phyloP scores from a whole-genome alignment of 129 eudicot species.

The Artemisia argyi region DNA sequence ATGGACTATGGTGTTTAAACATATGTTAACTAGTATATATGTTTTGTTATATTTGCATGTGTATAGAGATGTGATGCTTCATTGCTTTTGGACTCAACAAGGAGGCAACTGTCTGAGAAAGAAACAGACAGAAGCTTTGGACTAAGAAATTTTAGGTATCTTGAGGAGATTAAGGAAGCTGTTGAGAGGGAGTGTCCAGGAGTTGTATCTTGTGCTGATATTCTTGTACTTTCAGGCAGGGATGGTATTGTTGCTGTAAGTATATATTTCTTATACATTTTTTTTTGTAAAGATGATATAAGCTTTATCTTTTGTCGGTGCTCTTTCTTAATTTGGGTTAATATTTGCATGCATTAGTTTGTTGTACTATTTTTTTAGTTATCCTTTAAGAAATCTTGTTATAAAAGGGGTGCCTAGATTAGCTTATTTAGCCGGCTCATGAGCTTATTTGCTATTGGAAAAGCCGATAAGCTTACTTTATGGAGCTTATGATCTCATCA shows the following conservation, averaged over 20 bases:
- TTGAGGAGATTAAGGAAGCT: constrained; percentile 91
- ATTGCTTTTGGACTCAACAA: constrained; percentile 89
- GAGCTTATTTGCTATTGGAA: too few species aligned
- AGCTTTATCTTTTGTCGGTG: background rate
- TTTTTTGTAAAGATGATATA: background rate
- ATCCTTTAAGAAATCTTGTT: background rate
- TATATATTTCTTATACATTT: background rate
- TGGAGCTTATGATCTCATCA: too few species aligned
- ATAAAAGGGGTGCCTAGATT: background rate
- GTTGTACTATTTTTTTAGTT: constrained; percentile 2
- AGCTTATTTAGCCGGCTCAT: too few species aligned
- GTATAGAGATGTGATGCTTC: constrained; percentile 97
- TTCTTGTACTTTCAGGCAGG: constrained; percentile 91
- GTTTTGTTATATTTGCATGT: background rate
- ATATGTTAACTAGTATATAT: background rate
- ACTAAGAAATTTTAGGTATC: constrained; percentile 89
- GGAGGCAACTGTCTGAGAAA: constrained; percentile 91
- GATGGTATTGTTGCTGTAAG: constrained; percentile 89
- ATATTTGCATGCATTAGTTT: constrained; percentile 16
- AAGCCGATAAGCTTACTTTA: too few species aligned
- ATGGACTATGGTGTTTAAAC: too few species aligned
- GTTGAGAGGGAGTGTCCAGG: constrained; percentile 99
- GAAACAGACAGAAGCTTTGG: constrained; percentile 98
- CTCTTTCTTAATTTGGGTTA: background rate
- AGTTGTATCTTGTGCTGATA: constrained; percentile 96